A percentile compares a stretch with the other conserved stretches of the same genome.
These are phyloP conservation scores for Starmerella apicola DNA, from an alignment of 805 yeast species.

Conservation along the genomic window DNA sequence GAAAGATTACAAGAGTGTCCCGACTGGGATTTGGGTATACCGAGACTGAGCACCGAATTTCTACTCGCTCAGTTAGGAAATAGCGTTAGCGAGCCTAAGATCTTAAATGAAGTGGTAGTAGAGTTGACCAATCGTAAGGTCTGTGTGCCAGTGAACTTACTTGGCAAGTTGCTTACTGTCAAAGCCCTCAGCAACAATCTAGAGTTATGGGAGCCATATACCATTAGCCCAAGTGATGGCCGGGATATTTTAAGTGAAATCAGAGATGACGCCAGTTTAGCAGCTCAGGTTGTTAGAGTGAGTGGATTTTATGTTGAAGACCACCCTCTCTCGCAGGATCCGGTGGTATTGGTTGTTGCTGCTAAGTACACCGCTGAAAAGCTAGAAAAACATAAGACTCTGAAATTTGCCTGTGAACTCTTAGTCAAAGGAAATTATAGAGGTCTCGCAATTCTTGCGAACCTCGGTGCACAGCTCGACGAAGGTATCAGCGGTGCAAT, in stretches of 20 bases:
- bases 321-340: constrained; percentile 4
- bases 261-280: background rate
- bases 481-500: constrained; percentile 1
- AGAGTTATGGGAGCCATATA: constrained; percentile 1
- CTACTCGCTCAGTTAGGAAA: constrained; percentile 1
- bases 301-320: constrained; percentile 6
- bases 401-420: constrained; percentile 1
- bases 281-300: constrained; percentile 14
- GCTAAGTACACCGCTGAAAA: constrained; percentile 11
- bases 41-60: constrained; percentile 8
- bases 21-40: constrained; percentile 17
- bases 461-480: background rate
- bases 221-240: constrained; percentile 2
- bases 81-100: background rate
- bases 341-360: constrained; percentile 15
- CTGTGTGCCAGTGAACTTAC: constrained; percentile 6
- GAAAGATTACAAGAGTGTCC: constrained; percentile 4
- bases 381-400: constrained; percentile 4
- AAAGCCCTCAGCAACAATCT: constrained; percentile 12
- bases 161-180: background rate
- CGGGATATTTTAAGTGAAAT: constrained; percentile 2
- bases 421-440: background rate
- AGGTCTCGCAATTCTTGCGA: constrained; percentile 3
- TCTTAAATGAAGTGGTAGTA: background rate
- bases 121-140: constrained; percentile 13